Percentiles rank a stretch among this genome's conserved stretches.
phyloP scores from a whole-genome alignment of 345 rosid species.

The Dimocarpus longan region DNA sequence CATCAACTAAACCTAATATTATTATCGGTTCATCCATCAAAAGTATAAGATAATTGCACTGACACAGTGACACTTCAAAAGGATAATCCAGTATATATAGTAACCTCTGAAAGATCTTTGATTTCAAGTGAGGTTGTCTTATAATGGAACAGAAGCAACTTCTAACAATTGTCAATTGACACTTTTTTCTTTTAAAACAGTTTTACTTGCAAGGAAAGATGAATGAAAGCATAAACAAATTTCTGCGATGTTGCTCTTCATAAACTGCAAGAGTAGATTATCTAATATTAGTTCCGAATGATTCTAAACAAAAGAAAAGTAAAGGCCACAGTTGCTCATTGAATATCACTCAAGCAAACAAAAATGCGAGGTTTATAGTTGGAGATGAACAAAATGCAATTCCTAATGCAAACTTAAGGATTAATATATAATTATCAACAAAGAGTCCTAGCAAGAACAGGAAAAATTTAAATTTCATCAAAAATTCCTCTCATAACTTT shows the following conservation, averaged over 20 bases:
- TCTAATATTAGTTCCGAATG: background rate
- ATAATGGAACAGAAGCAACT: background rate
- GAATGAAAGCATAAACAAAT: background rate
- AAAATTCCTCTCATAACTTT: background rate
- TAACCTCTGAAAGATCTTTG: background rate
- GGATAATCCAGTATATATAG: background rate
- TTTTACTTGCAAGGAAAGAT: background rate
- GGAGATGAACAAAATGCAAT: background rate
- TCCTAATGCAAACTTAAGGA: background rate
- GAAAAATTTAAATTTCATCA: background rate
- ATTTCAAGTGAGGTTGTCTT: too few species aligned
- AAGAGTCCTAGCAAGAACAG: background rate
- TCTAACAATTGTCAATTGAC: background rate
- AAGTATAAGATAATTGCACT: background rate
- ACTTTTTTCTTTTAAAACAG: background rate
- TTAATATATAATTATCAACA: background rate
- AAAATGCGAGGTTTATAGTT: background rate
- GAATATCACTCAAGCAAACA: conserved; percentile 7
- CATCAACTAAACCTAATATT: too few species aligned
- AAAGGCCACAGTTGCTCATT: conserved; percentile 8
- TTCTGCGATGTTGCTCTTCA: background rate
- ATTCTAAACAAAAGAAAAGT: background rate
- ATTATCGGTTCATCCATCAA: too few species aligned
- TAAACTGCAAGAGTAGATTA: background rate
- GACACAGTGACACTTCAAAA: background rate